Evolutionary conservation across 2,329 filamentous ascomycete species (phyloP), one percentile per base, ranked within the genome.

Genomic region (Fusarium camptoceras): DNA sequence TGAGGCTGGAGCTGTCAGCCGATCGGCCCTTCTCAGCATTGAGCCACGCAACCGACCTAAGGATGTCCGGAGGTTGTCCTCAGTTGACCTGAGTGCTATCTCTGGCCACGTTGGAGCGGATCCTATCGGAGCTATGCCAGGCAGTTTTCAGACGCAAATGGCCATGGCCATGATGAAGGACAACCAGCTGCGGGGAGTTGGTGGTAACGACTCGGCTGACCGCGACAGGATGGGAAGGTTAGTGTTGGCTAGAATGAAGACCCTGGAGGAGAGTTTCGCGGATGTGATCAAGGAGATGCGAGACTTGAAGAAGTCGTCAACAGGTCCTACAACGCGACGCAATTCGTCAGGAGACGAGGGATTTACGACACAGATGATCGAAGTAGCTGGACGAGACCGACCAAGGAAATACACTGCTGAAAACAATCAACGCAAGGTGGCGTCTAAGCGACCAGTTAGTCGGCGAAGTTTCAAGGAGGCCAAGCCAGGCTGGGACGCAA

Each of bases 241-340:
- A 47, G 92, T 98, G 80, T 83, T 98, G 47, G 93, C 94, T 11
- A 86, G 94, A 34, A 98, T 98, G 94, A 96, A 96, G 78, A 95
- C 92, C 10, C 85, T 98, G 4, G 94, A 98, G 78, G 94, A 97
- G 80, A 92, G 94, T 16, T 95, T 98, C 78, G 87, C 92, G 4
- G 93, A 97, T 64, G 91, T 97, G n/a, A 88, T 94, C 59, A 89
- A 88, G 67, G 93, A 96, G 78, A 91, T 97, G 78, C 89, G 92
- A 66, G 88, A 89, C 68, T 81, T 88, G 77, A 88, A 83, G 79
- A 81, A 79, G 48, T 82, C 80, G 41, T 83, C 81, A 30, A 83
- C 81, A n/a, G 79, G 79, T 34, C 81, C 83, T 5, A 81, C 83
- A 4, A 86, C 86, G 9, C 81, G 83, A 28, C 82, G 84, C 54